Base-by-base conservation (phyloP, 768 basidiomycete genomes). In the Lactifluus pinguis region DNA sequence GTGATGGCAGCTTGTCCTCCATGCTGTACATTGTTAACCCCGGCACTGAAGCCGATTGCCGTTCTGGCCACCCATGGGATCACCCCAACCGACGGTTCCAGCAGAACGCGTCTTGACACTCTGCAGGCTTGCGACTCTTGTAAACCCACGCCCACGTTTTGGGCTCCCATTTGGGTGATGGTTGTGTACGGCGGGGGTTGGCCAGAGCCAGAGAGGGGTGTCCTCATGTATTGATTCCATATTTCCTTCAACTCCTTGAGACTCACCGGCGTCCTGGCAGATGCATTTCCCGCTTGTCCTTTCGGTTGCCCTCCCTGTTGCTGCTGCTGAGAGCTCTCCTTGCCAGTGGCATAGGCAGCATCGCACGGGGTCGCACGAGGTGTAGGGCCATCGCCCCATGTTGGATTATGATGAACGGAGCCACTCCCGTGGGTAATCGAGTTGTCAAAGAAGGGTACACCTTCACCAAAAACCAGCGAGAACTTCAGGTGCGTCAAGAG, bases 221-320 rank as follows among this genome's bases (percentile, higher is more conserved):
- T 89, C 41, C 82, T 79, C 75, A 90, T 77, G 66, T 85, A 90
- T 64, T 82, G 76, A 71, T 79, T 87, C 88, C 88, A 90, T 63
- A 87, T 83, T 55, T 88, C 85, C 51, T 79, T 75, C 68, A 88
- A 67, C 65, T 88, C 84, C 54, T 76, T 73, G 53, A 73, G 68
- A 55, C 55, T 38, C 6, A 55, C 56, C 10, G 67, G 71, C 15
- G 72, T 72, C 19, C 67, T 60, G 73, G 77, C 57, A 60, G 65
- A 25, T 32, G 15, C 73, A 80, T 57, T 76, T 70, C 19, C 75
- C 1, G 30, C 19, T 17, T 50, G 57, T 34, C 25, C 36, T 6
- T 44, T 49, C 25, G 25, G 25, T 10, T 25, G 2, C 25, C 25
- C 25, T 25, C 25, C 1, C 25, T 25, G 25, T 25, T 52, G 41